Evolutionary conservation across 2,329 filamentous ascomycete genomes (phyloP).

Genomic region (Penicillium verrucosum): DNA sequence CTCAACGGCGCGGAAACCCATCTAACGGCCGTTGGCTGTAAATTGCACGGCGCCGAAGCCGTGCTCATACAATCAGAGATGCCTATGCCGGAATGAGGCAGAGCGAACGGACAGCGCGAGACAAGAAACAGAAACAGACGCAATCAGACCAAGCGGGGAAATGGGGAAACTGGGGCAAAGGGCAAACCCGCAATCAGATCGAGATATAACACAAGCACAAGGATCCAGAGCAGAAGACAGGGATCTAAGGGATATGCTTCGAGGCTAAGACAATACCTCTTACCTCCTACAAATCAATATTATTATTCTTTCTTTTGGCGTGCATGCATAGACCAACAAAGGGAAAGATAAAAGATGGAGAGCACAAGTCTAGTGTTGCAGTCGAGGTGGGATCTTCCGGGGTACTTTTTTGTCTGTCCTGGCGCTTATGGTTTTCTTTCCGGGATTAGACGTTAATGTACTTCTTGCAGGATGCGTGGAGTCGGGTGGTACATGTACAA

Average conservation of each 20-base stretch:
- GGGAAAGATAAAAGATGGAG: neutral
- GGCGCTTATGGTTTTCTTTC: neutral
- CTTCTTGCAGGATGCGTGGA: constrained; percentile 8
- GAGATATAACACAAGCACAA: constrained; percentile 5
- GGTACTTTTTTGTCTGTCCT: neutral
- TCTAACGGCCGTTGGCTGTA: neutral
- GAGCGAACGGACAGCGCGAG: constrained; percentile 18
- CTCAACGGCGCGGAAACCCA: constrained; percentile 4
- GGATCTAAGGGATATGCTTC: neutral
- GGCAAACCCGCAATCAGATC: constrained; percentile 5
- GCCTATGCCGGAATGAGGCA: constrained; percentile 16
- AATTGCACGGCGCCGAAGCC: constrained; percentile 8
- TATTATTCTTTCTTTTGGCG: neutral
- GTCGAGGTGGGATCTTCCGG: neutral
- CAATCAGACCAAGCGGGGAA: constrained; percentile 17
- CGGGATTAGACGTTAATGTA: neutral
- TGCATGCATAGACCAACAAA: neutral
- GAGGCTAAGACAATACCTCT: neutral
- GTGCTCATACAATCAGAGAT: constrained; percentile 18
- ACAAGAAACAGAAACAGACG: constrained; percentile 7
- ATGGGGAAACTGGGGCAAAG: neutral
- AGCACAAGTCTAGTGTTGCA: neutral
- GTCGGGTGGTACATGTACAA: constrained; percentile 17
- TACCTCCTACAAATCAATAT: neutral
- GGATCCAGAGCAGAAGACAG: neutral